phyloP scores from a whole-genome alignment of 2,329 filamentous ascomycete species.

The Rachicladosporium sp. region DNA sequence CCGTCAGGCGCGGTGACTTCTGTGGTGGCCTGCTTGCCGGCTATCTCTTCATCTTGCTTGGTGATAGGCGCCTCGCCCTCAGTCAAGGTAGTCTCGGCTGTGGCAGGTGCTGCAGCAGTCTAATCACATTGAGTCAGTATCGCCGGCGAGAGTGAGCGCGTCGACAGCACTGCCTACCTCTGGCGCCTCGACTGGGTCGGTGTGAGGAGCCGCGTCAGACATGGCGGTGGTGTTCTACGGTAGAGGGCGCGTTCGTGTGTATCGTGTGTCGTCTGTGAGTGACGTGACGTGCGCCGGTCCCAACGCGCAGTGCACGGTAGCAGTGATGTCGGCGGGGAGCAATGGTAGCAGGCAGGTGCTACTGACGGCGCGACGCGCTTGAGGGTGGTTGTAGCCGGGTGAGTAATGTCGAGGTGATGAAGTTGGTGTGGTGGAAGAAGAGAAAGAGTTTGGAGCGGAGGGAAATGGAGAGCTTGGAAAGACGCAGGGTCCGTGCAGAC shows the following conservation, averaged over 20 bases:
- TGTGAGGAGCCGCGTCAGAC: conserved; percentile 19
- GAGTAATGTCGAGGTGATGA: too few species aligned
- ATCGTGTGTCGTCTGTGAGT: too few species aligned
- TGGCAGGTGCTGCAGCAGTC: conserved; percentile 6
- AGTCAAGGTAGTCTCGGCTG: conserved; percentile 10
- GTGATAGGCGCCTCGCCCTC: conserved; percentile 14
- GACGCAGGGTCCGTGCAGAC: too few species aligned
- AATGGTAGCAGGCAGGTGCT: too few species aligned
- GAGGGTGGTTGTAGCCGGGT: too few species aligned
- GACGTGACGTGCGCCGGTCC: background rate
- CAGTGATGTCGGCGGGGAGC: too few species aligned
- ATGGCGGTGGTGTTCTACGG: conserved; percentile 10
- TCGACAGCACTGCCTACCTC: conserved; percentile 13
- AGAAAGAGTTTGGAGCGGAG: too few species aligned
- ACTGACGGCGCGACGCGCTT: too few species aligned
- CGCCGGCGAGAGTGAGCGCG: conserved; percentile 2
- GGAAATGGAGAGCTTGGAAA: too few species aligned
- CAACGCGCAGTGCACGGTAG: conserved; percentile 2
- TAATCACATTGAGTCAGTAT: conserved; percentile 1
- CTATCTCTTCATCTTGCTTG: conserved; percentile 17
- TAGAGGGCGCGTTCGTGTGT: too few species aligned
- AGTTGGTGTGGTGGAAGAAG: too few species aligned
- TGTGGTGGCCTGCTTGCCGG: conserved; percentile 15
- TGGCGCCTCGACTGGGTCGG: conserved; percentile 17
- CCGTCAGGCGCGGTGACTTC: conserved; percentile 15